Base-by-base conservation (phyloP, 139 green algal species). In the Bryopsis sp. region DNA sequence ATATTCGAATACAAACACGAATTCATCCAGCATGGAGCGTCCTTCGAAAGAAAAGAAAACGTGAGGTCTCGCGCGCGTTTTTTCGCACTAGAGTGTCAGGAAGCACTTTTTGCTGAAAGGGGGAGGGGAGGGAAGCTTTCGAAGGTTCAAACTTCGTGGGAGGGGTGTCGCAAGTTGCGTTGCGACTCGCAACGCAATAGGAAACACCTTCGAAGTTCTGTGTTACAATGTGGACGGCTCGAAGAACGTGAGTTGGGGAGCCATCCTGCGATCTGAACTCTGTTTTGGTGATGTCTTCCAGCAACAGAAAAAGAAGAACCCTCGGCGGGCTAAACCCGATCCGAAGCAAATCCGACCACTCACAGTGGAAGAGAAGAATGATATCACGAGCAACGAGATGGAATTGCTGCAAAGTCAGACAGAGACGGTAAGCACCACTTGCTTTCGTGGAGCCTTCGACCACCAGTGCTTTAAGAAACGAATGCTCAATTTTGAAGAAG, bases 281-380 rank as follows among this genome's bases (percentile, higher is more conserved):
- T 61, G 24, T 47, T 60, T 32, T 22, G 38, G n/a, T 43, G 66
- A n/a, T 54, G 43, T 54, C 15, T 11, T 11, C 43, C 43, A 19
- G 15, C 11, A 54, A 54, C 63, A 82, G 69, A 81, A 79, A 57
- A 72, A 73, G 47, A 85, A 80, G 66, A 47, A 38, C 1, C 31
- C 33, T 19, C 31, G 68, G 43, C 43, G 43, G 19, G 43, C 15
- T 3, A 74, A 74, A 32, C 67, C 72, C 33, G 39, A 70, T 2
- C 48, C 29, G 24, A 68, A 71, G 1, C 3, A 37, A 24, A 75
- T 81, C 29, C 19, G 65, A 8, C 58, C 47, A 33, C 76, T 90
- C 1, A 85, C 72, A 11, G 73, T 81, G 35, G 84, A 90, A 47
- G 84, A 90, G 70, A 87, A 88, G 69, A 80, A 82, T 39, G 84